These are phyloP conservation scores for Trichophyton benhamiae DNA, from an alignment of 2,329 filamentous ascomycete species.

Conservation along the genomic window DNA sequence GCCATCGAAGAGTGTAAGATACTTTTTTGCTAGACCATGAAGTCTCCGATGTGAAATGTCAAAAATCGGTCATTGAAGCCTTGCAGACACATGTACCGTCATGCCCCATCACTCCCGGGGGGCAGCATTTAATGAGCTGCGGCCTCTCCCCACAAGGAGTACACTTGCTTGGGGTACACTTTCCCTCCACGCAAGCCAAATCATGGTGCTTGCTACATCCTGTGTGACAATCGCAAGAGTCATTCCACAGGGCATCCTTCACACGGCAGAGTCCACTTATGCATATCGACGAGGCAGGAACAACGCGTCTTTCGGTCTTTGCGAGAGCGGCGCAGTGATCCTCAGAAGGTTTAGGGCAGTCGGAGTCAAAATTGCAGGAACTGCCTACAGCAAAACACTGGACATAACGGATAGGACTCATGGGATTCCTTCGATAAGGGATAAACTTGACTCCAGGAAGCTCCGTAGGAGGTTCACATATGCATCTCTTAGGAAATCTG, in stretches of 20 bases:
- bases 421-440: not conserved
- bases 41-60: not conserved
- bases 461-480: not conserved
- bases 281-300: not conserved
- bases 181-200: not conserved
- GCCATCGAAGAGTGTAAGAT: not conserved
- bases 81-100: not conserved
- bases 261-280: not conserved
- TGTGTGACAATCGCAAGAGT: not conserved
- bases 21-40: not conserved
- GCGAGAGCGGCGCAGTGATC: not conserved
- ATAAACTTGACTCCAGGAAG: not conserved
- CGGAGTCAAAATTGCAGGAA: not conserved
- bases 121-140: not conserved
- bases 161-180: not conserved
- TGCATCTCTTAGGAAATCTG: not conserved
- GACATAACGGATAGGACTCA: not conserved
- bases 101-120: not conserved
- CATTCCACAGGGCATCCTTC: not conserved
- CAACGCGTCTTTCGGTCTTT: not conserved
- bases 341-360: not conserved
- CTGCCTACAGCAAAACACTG: not conserved
- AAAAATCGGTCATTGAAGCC: not conserved
- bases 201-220: not conserved
- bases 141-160: not conserved